phyloP scores from a whole-genome alignment of 2,329 filamentous ascomycete genomes.

The Pseudogymnoascus sp. region DNA sequence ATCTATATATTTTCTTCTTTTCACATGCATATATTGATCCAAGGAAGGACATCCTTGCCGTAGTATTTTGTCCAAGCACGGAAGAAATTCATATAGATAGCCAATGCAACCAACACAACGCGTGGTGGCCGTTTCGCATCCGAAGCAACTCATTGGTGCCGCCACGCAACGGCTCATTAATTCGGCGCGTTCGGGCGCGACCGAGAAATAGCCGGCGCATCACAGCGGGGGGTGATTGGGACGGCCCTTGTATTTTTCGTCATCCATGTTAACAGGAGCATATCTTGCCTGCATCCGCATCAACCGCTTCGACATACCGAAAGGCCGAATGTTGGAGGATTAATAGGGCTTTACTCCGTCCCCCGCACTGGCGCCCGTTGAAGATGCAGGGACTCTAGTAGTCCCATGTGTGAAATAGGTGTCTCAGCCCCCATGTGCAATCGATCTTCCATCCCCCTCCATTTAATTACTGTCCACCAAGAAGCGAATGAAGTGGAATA shows the following conservation, averaged over 20 bases:
- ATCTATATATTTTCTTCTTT: not conserved
- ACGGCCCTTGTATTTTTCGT: not conserved
- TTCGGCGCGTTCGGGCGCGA: not conserved
- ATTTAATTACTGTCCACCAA: not conserved
- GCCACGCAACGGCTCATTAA: not conserved
- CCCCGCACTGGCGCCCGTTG: not conserved
- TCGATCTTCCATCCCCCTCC: not conserved
- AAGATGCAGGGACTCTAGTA: not conserved
- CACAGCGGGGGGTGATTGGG: not conserved
- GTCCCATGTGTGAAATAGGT: not conserved
- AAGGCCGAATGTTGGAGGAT: not conserved
- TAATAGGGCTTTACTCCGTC: not conserved
- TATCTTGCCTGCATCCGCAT: not conserved
- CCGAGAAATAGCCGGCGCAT: not conserved
- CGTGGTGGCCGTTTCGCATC: not conserved
- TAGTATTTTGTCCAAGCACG: not conserved
- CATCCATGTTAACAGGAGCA: not conserved
- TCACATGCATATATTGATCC: slow-evolving; percentile 6
- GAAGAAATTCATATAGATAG: not conserved
- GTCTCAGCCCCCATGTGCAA: not conserved
- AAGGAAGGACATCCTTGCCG: not conserved
- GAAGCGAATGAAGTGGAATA: not conserved
- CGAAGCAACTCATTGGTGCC: not conserved
- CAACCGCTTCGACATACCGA: not conserved
- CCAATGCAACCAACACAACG: not conserved